These are phyloP conservation scores for Colletotrichum lupini DNA, from an alignment of 2,329 filamentous ascomycete genomes.

Conservation along the genomic window DNA sequence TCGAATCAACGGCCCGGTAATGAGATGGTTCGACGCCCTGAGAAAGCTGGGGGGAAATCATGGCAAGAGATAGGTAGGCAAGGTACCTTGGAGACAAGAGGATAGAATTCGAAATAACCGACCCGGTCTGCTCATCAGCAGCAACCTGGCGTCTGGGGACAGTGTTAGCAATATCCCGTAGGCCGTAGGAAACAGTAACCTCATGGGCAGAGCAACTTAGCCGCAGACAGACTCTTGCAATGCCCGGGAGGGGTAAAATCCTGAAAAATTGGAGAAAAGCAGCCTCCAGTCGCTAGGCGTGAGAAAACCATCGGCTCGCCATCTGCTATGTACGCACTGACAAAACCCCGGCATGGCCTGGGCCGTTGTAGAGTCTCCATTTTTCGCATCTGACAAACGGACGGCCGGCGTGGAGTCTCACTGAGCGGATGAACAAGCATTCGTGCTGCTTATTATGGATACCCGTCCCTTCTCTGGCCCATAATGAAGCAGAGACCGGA, in stretches of 20 bases:
- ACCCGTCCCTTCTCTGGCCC: conserved; percentile 22
- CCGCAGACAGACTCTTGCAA: conserved; percentile 17
- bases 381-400: conserved; percentile 35
- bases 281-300: conserved; percentile 15
- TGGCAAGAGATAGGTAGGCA: background rate
- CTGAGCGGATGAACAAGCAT: conserved; percentile 36
- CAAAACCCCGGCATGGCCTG: conserved; percentile 29
- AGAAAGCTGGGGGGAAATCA: background rate
- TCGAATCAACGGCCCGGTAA: conserved; percentile 16
- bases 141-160: background rate
- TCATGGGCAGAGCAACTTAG: conserved; percentile 4
- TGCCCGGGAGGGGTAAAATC: conserved; percentile 30
- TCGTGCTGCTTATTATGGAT: conserved; percentile 30
- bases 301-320: conserved; percentile 11
- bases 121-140: background rate
- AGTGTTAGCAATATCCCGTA: background rate
- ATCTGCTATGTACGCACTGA: conserved; percentile 14
- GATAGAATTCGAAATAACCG: conserved; percentile 4
- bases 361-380: conserved; percentile 24
- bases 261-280: conserved; percentile 34
- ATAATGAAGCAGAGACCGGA: conserved; percentile 27
- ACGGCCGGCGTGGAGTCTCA: conserved; percentile 30
- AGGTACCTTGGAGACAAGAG: conserved; percentile 13
- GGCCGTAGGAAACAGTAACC: background rate
- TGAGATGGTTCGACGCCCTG: background rate